Conservation (phyloP, 1,284 basidiomycete species). For the Sparassis latifolia region DNA sequence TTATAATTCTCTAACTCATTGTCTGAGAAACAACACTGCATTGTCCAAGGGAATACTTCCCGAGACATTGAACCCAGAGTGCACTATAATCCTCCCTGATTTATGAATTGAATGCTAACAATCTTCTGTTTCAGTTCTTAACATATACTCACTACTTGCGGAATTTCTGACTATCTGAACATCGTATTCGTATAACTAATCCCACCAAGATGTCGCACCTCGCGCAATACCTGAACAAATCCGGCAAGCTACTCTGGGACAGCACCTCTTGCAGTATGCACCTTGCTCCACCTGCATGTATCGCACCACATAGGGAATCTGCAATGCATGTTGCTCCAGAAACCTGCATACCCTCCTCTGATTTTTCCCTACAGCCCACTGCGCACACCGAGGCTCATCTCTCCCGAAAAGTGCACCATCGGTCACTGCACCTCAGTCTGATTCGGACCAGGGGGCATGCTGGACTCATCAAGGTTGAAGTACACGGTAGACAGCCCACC, state of each 20-base stretch:
- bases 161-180: too few species aligned
- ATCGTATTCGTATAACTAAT: neutral
- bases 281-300: too few species aligned
- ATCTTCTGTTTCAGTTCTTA: too few species aligned
- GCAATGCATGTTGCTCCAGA: conserved; percentile 66
- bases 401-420: conserved; percentile 68
- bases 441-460: conserved; percentile 26
- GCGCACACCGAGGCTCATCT: conserved; percentile 62
- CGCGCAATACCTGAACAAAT: conserved; percentile 29
- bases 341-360: conserved; percentile 77
- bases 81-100: too few species aligned
- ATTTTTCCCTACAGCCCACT: conserved; percentile 55
- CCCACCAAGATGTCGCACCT: conserved; percentile 25
- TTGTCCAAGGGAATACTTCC: too few species aligned
- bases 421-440: conserved; percentile 25
- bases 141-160: too few species aligned
- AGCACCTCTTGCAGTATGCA: conserved; percentile 26
- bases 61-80: too few species aligned
- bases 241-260: conserved; percentile 26
- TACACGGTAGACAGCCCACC: conserved; percentile 77
- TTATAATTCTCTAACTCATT: too few species aligned
- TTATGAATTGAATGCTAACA: too few species aligned
- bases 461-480: conserved; percentile 52
- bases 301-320: neutral
- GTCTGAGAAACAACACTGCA: too few species aligned